Percentiles rank a stretch among this genome's conserved stretches.
Conservation (phyloP, 176 grass and related monocot species). For the Secale cereale region DNA sequence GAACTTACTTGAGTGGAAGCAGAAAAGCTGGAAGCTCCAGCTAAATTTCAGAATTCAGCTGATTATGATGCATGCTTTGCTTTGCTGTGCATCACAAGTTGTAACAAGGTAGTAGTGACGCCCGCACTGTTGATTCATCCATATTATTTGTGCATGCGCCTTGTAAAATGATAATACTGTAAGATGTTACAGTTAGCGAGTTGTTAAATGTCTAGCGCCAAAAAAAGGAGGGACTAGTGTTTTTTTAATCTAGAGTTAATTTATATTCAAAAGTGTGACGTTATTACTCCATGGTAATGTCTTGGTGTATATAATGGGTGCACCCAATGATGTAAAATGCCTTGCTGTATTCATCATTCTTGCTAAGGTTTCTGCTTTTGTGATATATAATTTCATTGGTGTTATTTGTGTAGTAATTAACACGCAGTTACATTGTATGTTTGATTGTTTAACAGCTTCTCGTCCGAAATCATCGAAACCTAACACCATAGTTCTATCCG, state of each 20-base stretch:
- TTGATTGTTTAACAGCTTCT: constrained; percentile 41
- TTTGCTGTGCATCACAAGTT: too few species aligned
- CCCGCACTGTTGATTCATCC: too few species aligned
- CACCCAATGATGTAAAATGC: not conserved
- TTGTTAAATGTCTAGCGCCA: not conserved
- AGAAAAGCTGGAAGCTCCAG: not conserved
- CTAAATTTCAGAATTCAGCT: not conserved
- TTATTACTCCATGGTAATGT: not conserved
- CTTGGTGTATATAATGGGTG: not conserved
- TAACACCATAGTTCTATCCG: constrained; percentile 73
- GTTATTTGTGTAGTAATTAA: not conserved
- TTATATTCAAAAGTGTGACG: not conserved
- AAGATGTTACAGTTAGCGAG: too few species aligned
- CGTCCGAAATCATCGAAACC: constrained; percentile 62
- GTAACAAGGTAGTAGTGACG: too few species aligned
- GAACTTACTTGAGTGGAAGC: not conserved
- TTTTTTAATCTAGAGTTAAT: not conserved
- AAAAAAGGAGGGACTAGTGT: too few species aligned
- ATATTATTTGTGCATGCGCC: too few species aligned
- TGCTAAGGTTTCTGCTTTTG: not conserved
- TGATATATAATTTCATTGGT: not conserved
- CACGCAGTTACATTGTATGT: not conserved
- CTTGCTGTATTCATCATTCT: not conserved
- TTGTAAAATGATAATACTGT: too few species aligned
- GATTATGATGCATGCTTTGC: too few species aligned